Evolutionary conservation across 2,329 filamentous ascomycete genomes (phyloP), one percentile per base, ranked within the genome.

Genomic region (Colletotrichum costaricense): DNA sequence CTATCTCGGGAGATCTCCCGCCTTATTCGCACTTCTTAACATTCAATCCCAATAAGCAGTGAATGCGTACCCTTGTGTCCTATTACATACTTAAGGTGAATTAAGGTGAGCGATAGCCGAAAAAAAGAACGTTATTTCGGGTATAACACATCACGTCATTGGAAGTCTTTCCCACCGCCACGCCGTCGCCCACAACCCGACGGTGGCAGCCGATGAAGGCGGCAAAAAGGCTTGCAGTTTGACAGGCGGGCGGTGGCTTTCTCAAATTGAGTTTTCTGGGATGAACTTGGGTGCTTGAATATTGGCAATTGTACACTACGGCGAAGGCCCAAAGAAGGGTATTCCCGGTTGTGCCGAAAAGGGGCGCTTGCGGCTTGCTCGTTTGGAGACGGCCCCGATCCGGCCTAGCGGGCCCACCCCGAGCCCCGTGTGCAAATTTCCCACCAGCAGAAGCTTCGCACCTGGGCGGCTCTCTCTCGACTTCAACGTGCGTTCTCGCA

Each of bases 361-460:
- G 71, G 71, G 71, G 71, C 55, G 54, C n/a, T 54, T 59, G 28
- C 19, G 8, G 42, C 42, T 49, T n/a, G 42, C 28, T 30, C 26
- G 66, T 63, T 42, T 69, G 69, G 49, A 66, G 33, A 42, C 12
- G 19, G 26, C 30, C 67, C 38, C 57, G 28, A 71, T 73, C 35
- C 22, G 60, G 67, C 1, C 56, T 70, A 71, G 71, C 14, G 71
- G 62, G 8, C 59, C 71, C 71, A 24, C 56, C 12, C 67, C 60
- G 24, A 52, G 60, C 60, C 57, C 71, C 71, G 55, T 57, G 46
- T n/a, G 67, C 42, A 73, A 73, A 73, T 73, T 70, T 73, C 71
- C 71, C 71, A 73, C 22, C 19, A 24, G 60, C 42, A 22, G 42
- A 62, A 52, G 71, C 62, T 65, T 73, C 60, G 57, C 16, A 42